Evolutionary conservation across 2,329 filamentous ascomycete genomes (phyloP).

Genomic region (Ceratocystis variospora): DNA sequence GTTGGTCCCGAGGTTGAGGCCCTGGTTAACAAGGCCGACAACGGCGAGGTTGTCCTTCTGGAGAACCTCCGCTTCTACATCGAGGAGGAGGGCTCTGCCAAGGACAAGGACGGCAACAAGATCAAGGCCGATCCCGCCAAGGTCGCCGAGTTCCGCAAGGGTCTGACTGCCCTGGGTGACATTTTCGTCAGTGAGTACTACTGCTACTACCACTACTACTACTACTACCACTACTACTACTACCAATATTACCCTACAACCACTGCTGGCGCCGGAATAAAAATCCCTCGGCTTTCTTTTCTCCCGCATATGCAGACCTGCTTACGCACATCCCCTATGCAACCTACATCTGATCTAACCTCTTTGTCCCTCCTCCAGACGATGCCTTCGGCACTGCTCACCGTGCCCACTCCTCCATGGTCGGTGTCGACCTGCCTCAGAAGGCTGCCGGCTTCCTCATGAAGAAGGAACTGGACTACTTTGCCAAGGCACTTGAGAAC

Average conservation of each 20-base stretch:
- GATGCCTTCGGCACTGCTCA: slow-evolving; percentile 98
- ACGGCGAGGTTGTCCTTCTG: slow-evolving; percentile 74
- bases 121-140: slow-evolving; percentile 90
- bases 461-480: slow-evolving; percentile 99
- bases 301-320: background rate
- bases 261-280: too few relatives aligned
- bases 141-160: slow-evolving; percentile 89
- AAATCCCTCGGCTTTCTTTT: background rate
- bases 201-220: slow-evolving; percentile 19
- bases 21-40: slow-evolving; percentile 66
- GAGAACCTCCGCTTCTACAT: slow-evolving; percentile 98
- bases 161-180: slow-evolving; percentile 84
- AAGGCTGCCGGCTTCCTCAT: slow-evolving; percentile 97
- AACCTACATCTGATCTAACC: background rate
- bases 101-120: slow-evolving; percentile 92
- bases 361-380: slow-evolving; percentile 14
- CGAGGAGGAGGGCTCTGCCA: slow-evolving; percentile 93
- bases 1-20: slow-evolving; percentile 85
- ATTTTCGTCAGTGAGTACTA: slow-evolving; percentile 75
- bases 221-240: background rate
- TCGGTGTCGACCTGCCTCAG: slow-evolving; percentile 86
- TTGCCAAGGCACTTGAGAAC: slow-evolving; percentile 86
- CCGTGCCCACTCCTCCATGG: slow-evolving; percentile 98
- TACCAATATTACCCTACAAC: too few relatives aligned
- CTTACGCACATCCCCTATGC: background rate